Percentiles rank a stretch among this genome's conserved stretches.
phyloP scores from a whole-genome alignment of 352 stramenopile genomes.

The Globisporangium paroecandrum region DNA sequence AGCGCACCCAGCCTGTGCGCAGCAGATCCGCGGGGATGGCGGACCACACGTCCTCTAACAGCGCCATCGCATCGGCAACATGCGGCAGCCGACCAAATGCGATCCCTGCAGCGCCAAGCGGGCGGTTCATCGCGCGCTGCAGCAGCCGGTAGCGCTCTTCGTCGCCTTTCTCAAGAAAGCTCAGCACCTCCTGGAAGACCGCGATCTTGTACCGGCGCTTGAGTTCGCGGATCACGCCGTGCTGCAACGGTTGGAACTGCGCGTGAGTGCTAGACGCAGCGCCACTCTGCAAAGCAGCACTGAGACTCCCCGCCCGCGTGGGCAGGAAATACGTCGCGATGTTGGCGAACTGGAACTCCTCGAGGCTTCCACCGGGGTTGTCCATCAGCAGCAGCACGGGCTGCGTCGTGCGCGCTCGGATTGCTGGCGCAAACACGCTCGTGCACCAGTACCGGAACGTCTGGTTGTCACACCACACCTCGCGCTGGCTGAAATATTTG shows the following conservation, averaged over 20 bases:
- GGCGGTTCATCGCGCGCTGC: slow-evolving; percentile 40
- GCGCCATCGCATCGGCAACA: slow-evolving; percentile 39
- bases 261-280: slow-evolving; percentile 8
- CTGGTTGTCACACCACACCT: slow-evolving; percentile 50
- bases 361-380: slow-evolving; percentile 38
- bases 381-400: slow-evolving; percentile 43
- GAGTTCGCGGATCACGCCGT: slow-evolving; percentile 37
- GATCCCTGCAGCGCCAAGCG: slow-evolving; percentile 28
- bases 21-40: slow-evolving; percentile 24
- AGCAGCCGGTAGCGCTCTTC: slow-evolving; percentile 40
- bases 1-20: slow-evolving; percentile 30
- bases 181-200: slow-evolving; percentile 44
- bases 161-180: slow-evolving; percentile 34
- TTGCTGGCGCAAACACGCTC: slow-evolving; percentile 41
- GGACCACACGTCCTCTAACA: slow-evolving; percentile 41
- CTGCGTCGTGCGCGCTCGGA: slow-evolving; percentile 38
- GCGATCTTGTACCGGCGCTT: slow-evolving; percentile 52
- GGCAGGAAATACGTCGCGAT: slow-evolving; percentile 42
- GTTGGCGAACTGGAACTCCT: slow-evolving; percentile 34
- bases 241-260: slow-evolving; percentile 33
- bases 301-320: slow-evolving; percentile 15
- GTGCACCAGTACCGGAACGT: slow-evolving; percentile 58
- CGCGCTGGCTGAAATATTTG: slow-evolving; percentile 39
- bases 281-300: slow-evolving; percentile 2
- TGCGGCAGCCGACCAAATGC: slow-evolving; percentile 35